These are phyloP conservation scores for Penicillium sclerotigenum DNA, from an alignment of 2,329 filamentous ascomycete species.

Conservation along the genomic window DNA sequence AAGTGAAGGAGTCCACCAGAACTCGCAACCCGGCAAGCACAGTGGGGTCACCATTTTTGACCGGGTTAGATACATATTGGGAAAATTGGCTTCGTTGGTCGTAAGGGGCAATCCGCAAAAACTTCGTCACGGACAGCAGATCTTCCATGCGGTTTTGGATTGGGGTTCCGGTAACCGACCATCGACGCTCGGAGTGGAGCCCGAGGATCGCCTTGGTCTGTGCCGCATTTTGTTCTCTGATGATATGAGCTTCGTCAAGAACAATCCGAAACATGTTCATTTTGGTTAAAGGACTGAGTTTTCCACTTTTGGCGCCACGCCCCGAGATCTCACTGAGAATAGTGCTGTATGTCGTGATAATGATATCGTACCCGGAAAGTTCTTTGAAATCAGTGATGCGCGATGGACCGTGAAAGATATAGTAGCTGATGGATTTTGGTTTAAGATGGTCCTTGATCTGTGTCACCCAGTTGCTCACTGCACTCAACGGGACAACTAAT, in stretches of 20 bases:
- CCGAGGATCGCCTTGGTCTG: conserved; percentile 82
- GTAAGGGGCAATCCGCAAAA: conserved; percentile 81
- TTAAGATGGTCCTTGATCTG: conserved; percentile 82
- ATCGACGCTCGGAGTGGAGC: conserved; percentile 75
- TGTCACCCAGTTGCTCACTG: conserved; percentile 89
- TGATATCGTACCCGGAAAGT: conserved; percentile 72
- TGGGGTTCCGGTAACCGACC: conserved; percentile 96
- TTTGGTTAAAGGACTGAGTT: conserved; percentile 62
- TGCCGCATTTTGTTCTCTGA: conserved; percentile 76
- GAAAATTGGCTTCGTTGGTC: conserved; percentile 73
- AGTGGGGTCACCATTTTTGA: conserved; percentile 80
- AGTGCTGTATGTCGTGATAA: conserved; percentile 91
- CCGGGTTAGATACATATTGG: conserved; percentile 76
- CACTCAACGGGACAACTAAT: conserved; percentile 83
- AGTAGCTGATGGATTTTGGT: conserved; percentile 62
- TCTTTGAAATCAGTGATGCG: conserved; percentile 66
- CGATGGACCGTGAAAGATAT: conserved; percentile 81
- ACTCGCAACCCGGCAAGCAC: conserved; percentile 78
- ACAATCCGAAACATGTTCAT: conserved; percentile 93
- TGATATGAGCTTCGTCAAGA: conserved; percentile 91
- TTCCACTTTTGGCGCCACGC: conserved; percentile 58
- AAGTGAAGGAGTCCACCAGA: conserved; percentile 88
- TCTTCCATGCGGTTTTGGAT: conserved; percentile 94
- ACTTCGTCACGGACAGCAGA: conserved; percentile 79
- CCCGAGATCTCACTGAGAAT: conserved; percentile 73